Base-by-base conservation (phyloP, 306 rosid species). In the Mimosa bimucronata region DNA sequence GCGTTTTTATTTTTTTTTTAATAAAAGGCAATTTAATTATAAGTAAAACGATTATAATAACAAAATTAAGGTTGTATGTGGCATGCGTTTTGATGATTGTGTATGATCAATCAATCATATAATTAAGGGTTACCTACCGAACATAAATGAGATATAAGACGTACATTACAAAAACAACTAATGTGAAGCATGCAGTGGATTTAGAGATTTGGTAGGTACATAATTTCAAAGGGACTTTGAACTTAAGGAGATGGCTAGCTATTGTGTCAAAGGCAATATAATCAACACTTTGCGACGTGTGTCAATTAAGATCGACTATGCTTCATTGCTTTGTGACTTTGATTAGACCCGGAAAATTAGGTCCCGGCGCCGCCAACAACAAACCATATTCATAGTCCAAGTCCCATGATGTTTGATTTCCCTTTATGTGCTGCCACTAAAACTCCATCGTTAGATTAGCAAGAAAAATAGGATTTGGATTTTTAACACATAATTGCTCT, bases 1-100 rank as follows among this genome's bases (percentile, higher is more conserved):
- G 30, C 64, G 1, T 21, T 57, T 57, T 9, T n/a, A n/a, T n/a
- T n/a, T n/a, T n/a, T n/a, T n/a, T n/a, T n/a, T n/a, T n/a, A n/a
- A n/a, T n/a, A n/a, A n/a, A n/a, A n/a, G n/a, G n/a, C n/a, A n/a
- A n/a, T n/a, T n/a, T n/a, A n/a, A n/a, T n/a, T n/a, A n/a, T n/a
- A n/a, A n/a, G n/a, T n/a, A n/a, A n/a, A n/a, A n/a, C n/a, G n/a
- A n/a, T n/a, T n/a, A n/a, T n/a, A n/a, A n/a, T n/a, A n/a, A n/a
- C n/a, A n/a, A 19, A 26, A 37, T 78, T 57, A 13, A 77, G 23
- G 64, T 75, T 37, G 38, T n/a, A n/a, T n/a, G n/a, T n/a, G 65
- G 18, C 23, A 71, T 37, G 30, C 64, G 1, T 21, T 57, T 57
- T 9, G 4, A 9, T 57, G 50, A 13, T 45, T 45, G 50, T 45